Conservation (phyloP, 371 early-diverging fungal genomes). For the Mucor velutinosus region DNA sequence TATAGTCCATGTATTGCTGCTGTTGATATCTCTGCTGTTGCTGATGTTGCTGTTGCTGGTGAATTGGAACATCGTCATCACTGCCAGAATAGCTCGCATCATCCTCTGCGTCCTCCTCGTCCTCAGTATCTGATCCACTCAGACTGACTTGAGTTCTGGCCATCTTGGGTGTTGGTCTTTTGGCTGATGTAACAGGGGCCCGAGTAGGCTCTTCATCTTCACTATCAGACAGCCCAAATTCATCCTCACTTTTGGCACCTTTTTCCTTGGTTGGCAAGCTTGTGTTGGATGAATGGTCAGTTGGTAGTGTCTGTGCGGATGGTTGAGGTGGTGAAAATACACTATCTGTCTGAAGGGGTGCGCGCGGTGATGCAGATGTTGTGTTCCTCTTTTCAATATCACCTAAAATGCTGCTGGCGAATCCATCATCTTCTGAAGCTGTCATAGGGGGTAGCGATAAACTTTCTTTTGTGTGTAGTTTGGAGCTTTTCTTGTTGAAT, state of each 20-base stretch:
- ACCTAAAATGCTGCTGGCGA: constrained; percentile 11
- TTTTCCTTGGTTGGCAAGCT: background rate
- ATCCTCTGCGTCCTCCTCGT: constrained; percentile 16
- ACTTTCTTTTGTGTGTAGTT: constrained; percentile 6
- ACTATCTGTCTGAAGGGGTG: background rate
- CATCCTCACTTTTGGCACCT: background rate
- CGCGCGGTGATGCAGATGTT: background rate
- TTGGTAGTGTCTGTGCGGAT: background rate
- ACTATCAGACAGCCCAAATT: constrained; percentile 8
- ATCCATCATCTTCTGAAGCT: constrained; percentile 15
- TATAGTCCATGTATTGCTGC: background rate
- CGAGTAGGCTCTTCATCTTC: constrained; percentile 7
- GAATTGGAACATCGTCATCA: constrained; percentile 24
- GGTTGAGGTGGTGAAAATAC: background rate
- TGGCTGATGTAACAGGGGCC: background rate
- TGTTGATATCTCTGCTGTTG: constrained; percentile 5
- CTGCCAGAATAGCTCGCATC: constrained; percentile 9
- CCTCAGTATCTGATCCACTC: constrained; percentile 30
- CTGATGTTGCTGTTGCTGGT: constrained; percentile 9
- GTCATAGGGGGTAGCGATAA: constrained; percentile 5
- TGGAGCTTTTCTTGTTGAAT: background rate
- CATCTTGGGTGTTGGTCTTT: constrained; percentile 21
- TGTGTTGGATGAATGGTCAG: background rate
- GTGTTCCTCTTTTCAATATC: constrained; percentile 15
- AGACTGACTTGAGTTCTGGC: constrained; percentile 29